Base-by-base conservation (phyloP, 495 filamentous ascomycete genomes). In the Hypoxylon lenormandii region DNA sequence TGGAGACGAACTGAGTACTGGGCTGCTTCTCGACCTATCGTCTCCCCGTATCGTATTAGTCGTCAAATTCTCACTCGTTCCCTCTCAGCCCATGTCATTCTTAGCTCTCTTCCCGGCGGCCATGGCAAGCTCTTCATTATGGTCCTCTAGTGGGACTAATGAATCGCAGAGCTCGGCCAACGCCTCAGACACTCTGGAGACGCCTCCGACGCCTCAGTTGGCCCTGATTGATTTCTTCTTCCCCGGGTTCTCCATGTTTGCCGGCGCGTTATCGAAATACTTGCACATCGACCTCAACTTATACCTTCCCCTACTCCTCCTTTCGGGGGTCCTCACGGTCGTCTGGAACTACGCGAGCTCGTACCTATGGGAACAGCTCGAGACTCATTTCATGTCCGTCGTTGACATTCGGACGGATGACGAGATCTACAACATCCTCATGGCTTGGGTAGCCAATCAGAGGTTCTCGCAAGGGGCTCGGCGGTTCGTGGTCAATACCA, bases 181-280 rank as follows among this genome's bases (percentile, higher is more conserved):
- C 3, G 36, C 51, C 33, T 15, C 60, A 28, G 19, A 26, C 12
- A 48, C 55, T 11, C 7, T 42, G 11, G 66, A 59, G 19, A 55
- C 55, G 15, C 11, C 47, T 7, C 69, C 59, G 16, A 46, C 36
- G 11, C 55, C 69, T 3, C 80, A 76, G 37, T 48, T 75, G 42
- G 72, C 67, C n/a, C 79, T 92, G n/a, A 81, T 94, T 13, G 90
- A 94, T 63, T 81, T 85, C 22, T 83, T 94, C 74, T 87, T 94
- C 57, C 91, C 91, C 0, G 91, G 91, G 13, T 92, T 91, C 75
- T 83, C 87, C 0, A 73, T 90, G 64, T 79, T 91, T 52, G 88
- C 89, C 0, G 77, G 83, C 1, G 82, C 87, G 21, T 67, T 91
- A 5, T 76, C 85, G 5, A 85, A 85, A 22, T 84, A 87, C 55